phyloP scores from a whole-genome alignment of 495 filamentous ascomycete genomes.

The Elasticomyces elasticus region DNA sequence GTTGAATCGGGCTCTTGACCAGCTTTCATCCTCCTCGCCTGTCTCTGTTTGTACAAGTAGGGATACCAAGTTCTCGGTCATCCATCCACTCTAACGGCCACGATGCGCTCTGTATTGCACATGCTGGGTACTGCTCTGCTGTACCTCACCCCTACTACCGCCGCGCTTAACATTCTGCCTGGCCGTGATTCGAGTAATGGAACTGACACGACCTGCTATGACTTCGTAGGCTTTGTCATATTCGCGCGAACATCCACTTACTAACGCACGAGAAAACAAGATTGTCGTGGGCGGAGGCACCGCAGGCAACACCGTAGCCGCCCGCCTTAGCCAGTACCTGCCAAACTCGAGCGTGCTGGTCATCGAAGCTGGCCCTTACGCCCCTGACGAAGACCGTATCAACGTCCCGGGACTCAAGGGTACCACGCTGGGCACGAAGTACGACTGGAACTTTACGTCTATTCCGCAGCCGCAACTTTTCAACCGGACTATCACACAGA shows the following conservation, averaged over 20 bases:
- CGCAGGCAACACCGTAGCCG: conserved; percentile 18
- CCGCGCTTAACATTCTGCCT: background rate
- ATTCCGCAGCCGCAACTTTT: conserved; percentile 12
- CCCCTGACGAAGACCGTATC: conserved; percentile 6
- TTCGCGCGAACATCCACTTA: background rate
- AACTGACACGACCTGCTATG: conserved; percentile 1
- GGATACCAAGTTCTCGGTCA: too few relatives aligned
- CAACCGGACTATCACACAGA: conserved; percentile 4
- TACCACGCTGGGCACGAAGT: conserved; percentile 14
- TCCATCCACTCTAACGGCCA: background rate
- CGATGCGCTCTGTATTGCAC: background rate
- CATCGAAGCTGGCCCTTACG: conserved; percentile 19
- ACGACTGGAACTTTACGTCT: conserved; percentile 20
- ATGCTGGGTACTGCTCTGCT: background rate
- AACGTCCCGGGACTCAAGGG: conserved; percentile 5
- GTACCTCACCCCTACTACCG: background rate
- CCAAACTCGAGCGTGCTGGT: conserved; percentile 16
- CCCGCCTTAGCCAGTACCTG: conserved; percentile 19
- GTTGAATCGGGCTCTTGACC: too few relatives aligned
- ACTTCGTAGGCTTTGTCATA: background rate
- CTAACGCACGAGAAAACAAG: conserved; percentile 6
- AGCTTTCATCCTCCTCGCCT: too few relatives aligned
- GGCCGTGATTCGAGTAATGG: background rate
- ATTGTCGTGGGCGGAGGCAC: conserved; percentile 24
- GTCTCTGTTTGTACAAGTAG: background rate